These are phyloP conservation scores for Cymbopogon citratus DNA, from an alignment of 176 grass and related monocot genomes.

Conservation along the genomic window DNA sequence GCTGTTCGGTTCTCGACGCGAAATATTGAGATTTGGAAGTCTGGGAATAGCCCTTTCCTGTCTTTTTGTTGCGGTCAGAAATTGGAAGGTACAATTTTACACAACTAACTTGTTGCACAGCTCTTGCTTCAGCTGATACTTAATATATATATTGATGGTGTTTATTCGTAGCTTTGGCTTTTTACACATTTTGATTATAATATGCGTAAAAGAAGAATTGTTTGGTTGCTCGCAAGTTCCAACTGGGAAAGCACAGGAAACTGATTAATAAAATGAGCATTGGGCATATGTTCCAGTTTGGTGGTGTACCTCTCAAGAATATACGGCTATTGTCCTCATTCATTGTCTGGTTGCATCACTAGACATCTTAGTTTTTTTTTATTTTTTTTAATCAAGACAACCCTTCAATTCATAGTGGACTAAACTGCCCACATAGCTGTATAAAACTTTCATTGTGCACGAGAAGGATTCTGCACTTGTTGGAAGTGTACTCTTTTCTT, in stretches of 20 bases:
- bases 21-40: constrained; percentile 87
- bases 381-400: neutral
- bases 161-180: neutral
- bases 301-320: neutral
- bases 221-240: constrained; percentile 5
- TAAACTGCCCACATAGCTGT: neutral
- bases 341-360: neutral
- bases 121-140: constrained; percentile 14
- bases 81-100: constrained; percentile 79
- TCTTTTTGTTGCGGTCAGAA: constrained; percentile 62
- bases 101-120: neutral
- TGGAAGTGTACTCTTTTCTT: neutral
- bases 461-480: neutral
- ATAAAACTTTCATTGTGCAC: neutral
- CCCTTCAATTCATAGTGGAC: neutral
- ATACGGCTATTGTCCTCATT: neutral
- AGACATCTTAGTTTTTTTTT: neutral
- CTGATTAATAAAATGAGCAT: neutral
- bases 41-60: constrained; percentile 70
- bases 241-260: neutral
- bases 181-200: neutral
- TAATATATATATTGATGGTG: neutral
- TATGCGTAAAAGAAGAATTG: neutral
- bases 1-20: constrained; percentile 68
- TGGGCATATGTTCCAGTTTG: constrained; percentile 3